Evolutionary conservation across 2,329 filamentous ascomycete genomes (phyloP).

Genomic region (Pseudopithomyces chartarum): DNA sequence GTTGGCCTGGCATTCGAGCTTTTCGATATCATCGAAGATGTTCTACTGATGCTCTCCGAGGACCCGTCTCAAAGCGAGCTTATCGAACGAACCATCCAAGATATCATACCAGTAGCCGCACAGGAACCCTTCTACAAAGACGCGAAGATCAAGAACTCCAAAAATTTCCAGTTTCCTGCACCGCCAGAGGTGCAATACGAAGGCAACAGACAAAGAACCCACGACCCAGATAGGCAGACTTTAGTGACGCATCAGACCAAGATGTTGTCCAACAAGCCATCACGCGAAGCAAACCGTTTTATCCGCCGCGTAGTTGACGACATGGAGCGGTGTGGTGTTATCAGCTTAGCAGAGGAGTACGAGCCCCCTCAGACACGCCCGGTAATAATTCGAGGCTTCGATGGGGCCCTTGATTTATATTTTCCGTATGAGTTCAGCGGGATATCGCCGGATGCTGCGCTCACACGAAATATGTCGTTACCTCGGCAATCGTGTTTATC

Average conservation of each 20-base stretch:
- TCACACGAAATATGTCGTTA: constrained; percentile 19
- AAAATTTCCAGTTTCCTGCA: constrained; percentile 20
- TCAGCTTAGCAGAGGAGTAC: constrained; percentile 21
- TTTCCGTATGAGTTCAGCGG: constrained; percentile 28
- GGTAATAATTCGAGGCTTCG: constrained; percentile 24
- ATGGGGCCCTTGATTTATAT: constrained; percentile 32
- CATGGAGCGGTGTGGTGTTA: constrained; percentile 32
- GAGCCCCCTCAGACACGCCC: constrained; percentile 30
- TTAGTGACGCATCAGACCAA: constrained; percentile 15
- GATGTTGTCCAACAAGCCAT: background rate
- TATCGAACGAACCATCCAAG: constrained; percentile 28
- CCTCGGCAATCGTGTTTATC: constrained; percentile 19
- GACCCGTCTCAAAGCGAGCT: constrained; percentile 29
- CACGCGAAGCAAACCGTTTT: constrained; percentile 29
- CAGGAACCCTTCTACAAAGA: constrained; percentile 31
- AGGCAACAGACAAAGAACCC: constrained; percentile 26
- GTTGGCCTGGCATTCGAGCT: constrained; percentile 28
- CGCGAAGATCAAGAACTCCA: constrained; percentile 20
- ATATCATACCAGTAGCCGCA: constrained; percentile 26
- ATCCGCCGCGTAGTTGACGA: constrained; percentile 30
- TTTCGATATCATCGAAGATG: constrained; percentile 34
- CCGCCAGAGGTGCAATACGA: constrained; percentile 32
- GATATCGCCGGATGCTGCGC: constrained; percentile 12
- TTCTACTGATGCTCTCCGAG: constrained; percentile 26
- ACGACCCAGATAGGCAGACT: constrained; percentile 21